phyloP scores from a whole-genome alignment of 164 flowering plant genomes.

The Tetrastigma voinierianum region DNA sequence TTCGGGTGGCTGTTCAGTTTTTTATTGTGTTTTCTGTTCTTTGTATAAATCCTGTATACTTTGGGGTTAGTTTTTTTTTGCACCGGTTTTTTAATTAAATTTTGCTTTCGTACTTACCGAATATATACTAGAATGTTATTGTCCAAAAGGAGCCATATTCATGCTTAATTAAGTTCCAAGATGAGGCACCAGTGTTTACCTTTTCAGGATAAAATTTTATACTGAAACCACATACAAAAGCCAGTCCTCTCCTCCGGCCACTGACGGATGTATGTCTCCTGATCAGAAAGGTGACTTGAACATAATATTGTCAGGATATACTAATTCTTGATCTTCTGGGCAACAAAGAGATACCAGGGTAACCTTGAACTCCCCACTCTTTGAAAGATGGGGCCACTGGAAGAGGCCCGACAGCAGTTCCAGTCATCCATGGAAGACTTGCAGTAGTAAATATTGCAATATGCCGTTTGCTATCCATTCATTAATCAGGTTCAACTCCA shows the following conservation, averaged over 20 bases:
- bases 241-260: slow-evolving; percentile 89
- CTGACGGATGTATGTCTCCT: slow-evolving; percentile 64
- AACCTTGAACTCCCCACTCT: slow-evolving; percentile 59
- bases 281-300: slow-evolving; percentile 71
- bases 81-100: too few relatives aligned
- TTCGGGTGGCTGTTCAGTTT: too few relatives aligned
- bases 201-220: slow-evolving; percentile 85
- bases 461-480: slow-evolving; percentile 65
- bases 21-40: too few relatives aligned
- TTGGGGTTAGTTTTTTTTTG: too few relatives aligned
- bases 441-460: slow-evolving; percentile 95
- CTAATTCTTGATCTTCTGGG: slow-evolving; percentile 64
- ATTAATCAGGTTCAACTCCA: slow-evolving; percentile 11
- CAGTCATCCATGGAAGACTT: slow-evolving; percentile 99
- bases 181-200: slow-evolving; percentile 35
- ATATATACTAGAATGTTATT: too few relatives aligned
- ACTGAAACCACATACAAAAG: slow-evolving; percentile 44
- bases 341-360: slow-evolving; percentile 94
- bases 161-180: neutral
- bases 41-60: too few relatives aligned
- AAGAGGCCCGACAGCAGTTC: slow-evolving; percentile 96
- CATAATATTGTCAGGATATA: slow-evolving; percentile 61
- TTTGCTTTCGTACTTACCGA: too few relatives aligned
- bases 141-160: too few relatives aligned
- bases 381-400: slow-evolving; percentile 90